Evolutionary conservation across 176 grass and related monocot genomes (phyloP).

Genomic region (Eragrostis nindensis): DNA sequence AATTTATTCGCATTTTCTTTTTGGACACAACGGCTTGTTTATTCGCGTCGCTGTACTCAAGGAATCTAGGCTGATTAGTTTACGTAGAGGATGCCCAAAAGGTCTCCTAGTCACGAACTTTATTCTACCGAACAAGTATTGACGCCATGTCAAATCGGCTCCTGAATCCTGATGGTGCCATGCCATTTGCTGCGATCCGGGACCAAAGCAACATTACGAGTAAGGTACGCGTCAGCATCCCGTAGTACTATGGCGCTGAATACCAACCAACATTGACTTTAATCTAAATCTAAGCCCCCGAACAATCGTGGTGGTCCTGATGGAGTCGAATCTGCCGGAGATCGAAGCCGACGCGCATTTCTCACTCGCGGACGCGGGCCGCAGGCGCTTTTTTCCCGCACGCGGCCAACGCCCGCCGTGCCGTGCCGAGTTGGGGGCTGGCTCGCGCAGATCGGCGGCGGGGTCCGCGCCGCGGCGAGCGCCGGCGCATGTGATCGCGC

Average conservation of each 20-base stretch:
- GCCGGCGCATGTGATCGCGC: neutral
- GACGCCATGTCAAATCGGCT: neutral
- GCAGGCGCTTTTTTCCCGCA: neutral
- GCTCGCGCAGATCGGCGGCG: neutral
- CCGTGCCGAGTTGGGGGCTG: neutral
- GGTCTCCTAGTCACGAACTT: neutral
- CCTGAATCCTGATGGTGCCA: neutral
- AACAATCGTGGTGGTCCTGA: neutral
- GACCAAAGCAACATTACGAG: neutral
- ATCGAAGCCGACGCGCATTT: neutral
- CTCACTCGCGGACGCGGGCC: neutral
- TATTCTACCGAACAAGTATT: neutral
- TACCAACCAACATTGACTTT: neutral
- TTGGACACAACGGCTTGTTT: neutral
- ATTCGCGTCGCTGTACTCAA: neutral
- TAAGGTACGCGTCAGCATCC: neutral
- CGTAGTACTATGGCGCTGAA: neutral
- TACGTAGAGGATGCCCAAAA: conserved; percentile 20
- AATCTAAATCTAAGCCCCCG: neutral
- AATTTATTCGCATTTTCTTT: neutral
- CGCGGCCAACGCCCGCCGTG: neutral
- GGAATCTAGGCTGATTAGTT: conserved; percentile 39
- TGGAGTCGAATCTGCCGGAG: neutral
- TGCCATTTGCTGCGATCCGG: neutral
- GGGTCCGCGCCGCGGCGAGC: neutral